Base-by-base conservation (phyloP, 768 basidiomycete genomes). In the Filobasidium wieringae region DNA sequence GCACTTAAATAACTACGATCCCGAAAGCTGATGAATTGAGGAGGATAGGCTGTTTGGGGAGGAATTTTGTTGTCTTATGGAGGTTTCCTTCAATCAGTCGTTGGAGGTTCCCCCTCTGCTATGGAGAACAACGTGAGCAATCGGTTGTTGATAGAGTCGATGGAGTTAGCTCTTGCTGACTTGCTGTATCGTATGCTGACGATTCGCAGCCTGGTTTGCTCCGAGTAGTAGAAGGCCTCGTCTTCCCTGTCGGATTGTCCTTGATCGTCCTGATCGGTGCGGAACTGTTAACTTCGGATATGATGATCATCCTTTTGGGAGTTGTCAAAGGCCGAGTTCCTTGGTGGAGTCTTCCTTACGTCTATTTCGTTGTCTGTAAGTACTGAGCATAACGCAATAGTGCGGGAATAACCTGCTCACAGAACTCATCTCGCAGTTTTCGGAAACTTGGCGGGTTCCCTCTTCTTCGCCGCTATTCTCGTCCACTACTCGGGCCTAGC, bases 1-100 rank as follows among this genome's bases (percentile, higher is more conserved):
- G n/a, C n/a, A n/a, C n/a, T n/a, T n/a, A n/a, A n/a, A n/a, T n/a
- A n/a, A n/a, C n/a, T n/a, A n/a, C n/a, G n/a, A n/a, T n/a, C n/a
- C n/a, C n/a, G n/a, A n/a, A n/a, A n/a, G n/a, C n/a, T n/a, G n/a
- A n/a, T n/a, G n/a, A n/a, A n/a, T n/a, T n/a, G n/a, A n/a, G n/a
- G n/a, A n/a, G n/a, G n/a, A n/a, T 24, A 57, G 56, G 56, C 56
- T 7, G 56, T 57, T 29, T 57, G 56, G 56, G 56, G 56, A 29
- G 56, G 56, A 1, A 57, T 57, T 37, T 33, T 57, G 12, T 29
- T 57, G 12, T 57, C 56, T 3, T 57, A 57, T 19, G 56, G 56
- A 26, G 56, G 56, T 14, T 57, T 57, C 49, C 37, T 57, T 3
- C 32, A 51, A 40, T 33, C 56, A 26, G 56, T 57, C 11, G 56